Evolutionary conservation across 139 green algal genomes (phyloP), one percentile per base, ranked within the genome.

Genomic region (Chlamydomonas incerta): DNA sequence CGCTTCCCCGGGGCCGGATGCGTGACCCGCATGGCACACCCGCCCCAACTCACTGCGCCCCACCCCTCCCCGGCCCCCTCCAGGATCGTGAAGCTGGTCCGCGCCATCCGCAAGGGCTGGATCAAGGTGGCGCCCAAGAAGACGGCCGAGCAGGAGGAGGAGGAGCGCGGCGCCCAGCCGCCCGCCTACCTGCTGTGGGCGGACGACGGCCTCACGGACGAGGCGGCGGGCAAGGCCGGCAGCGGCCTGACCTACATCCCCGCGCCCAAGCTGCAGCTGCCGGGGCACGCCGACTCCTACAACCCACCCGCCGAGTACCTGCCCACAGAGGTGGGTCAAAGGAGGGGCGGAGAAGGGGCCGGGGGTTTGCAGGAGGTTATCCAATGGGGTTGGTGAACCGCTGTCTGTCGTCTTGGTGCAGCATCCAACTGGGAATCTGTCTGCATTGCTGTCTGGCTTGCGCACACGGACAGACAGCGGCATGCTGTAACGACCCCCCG

Each of bases 231-330:
- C 83, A 96, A 97, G 91, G 96, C 93, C 1, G 92, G 89, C 55
- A 87, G 77, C 0, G 95, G 96, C 3, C 93, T 99, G 15, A 93
- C 95, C 0, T 98, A 98, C 92, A 96, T 99, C 57, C 94, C 97
- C 20, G 89, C 97, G 1, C 92, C 97, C 41, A 98, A 99, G 86
- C 90, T 91, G 26, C 92, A 97, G 85, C 95, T 99, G 86, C 97
- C 97, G 5, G 93, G 94, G 9, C 95, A 99, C 87, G 96, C 94
- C 70, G 96, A 99, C 90, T 96, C 89, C 35, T 99, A 99, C 94
- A 98, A 99, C 89, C 97, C 97, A 15, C 95, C 97, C 0, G 81
- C 90, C 35, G 97, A 99, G 91, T 99, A 99, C 87, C 83, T 99
- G 35, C 95, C 95, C 29, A 98, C 93, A 41, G 95, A 99, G 90